Conservation (phyloP, 441 rosid species). For the Populus trichocarpa region DNA sequence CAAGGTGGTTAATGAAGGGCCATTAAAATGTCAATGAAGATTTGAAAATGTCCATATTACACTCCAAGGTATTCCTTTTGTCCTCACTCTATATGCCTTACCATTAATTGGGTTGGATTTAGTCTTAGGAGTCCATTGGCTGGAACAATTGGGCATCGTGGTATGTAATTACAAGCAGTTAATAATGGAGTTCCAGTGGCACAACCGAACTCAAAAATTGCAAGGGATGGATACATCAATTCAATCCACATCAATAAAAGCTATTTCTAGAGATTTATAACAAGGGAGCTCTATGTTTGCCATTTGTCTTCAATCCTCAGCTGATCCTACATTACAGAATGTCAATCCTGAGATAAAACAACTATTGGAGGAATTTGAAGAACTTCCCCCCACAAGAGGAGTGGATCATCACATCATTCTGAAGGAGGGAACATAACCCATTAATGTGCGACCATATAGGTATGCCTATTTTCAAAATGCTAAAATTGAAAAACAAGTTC, state of each 20-base stretch:
- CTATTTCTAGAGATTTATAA: accelerated
- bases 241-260: accelerated
- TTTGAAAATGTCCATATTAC: neutral
- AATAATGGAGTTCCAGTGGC: neutral
- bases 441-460: neutral
- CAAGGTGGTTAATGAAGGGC: neutral
- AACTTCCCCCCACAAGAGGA: neutral
- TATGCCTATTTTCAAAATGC: neutral
- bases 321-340: too few species aligned
- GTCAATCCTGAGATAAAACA: neutral
- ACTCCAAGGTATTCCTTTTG: neutral
- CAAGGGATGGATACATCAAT: neutral
- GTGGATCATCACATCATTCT: neutral
- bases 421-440: neutral
- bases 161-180: neutral
- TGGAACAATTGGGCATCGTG: neutral
- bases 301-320: neutral
- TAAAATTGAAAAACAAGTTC: constrained; percentile 1
- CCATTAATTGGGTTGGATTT: neutral
- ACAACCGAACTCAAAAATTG: neutral
- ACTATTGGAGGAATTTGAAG: neutral
- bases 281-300: neutral
- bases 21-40: neutral
- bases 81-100: neutral
- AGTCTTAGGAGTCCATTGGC: neutral